Percentiles rank a stretch among this genome's conserved stretches.
Conservation (phyloP, 257 asterid species). For the Euphrasia confusa region DNA sequence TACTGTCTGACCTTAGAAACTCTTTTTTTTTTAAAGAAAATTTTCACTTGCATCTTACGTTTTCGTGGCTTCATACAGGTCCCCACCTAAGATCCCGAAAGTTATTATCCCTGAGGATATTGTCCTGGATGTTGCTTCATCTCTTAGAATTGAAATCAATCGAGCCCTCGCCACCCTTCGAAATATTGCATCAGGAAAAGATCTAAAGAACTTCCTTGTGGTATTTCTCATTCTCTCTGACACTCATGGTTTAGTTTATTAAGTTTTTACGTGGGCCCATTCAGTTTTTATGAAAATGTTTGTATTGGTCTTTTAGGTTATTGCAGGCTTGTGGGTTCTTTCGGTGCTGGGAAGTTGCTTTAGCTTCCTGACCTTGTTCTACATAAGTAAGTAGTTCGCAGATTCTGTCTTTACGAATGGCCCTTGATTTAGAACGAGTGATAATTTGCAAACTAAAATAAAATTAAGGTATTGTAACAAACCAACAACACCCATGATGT, state of each 20-base stretch:
- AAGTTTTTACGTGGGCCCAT: neutral
- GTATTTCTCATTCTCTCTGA: conserved; percentile 38
- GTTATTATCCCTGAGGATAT: conserved; percentile 65
- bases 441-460: too few relatives aligned
- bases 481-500: neutral
- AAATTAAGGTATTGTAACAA: neutral
- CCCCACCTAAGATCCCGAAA: conserved; percentile 78
- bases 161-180: conserved; percentile 53
- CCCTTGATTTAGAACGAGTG: neutral
- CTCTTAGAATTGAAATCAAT: conserved; percentile 66
- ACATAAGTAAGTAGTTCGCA: conserved; percentile 47
- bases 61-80: conserved; percentile 40
- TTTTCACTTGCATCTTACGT: conserved; percentile 11
- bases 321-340: conserved; percentile 71
- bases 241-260: conserved; percentile 4
- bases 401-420: neutral
- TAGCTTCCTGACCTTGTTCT: conserved; percentile 73
- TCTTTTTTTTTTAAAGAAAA: neutral
- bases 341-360: conserved; percentile 70
- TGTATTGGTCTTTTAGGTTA: conserved; percentile 41
- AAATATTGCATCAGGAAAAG: conserved; percentile 80
- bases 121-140: conserved; percentile 62
- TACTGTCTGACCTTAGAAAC: neutral
- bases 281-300: neutral
- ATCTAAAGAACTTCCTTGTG: conserved; percentile 65